Percentiles rank a stretch among this genome's conserved stretches.
Conservation (phyloP, 179 eudicot species). For the Spergularia azorica region DNA sequence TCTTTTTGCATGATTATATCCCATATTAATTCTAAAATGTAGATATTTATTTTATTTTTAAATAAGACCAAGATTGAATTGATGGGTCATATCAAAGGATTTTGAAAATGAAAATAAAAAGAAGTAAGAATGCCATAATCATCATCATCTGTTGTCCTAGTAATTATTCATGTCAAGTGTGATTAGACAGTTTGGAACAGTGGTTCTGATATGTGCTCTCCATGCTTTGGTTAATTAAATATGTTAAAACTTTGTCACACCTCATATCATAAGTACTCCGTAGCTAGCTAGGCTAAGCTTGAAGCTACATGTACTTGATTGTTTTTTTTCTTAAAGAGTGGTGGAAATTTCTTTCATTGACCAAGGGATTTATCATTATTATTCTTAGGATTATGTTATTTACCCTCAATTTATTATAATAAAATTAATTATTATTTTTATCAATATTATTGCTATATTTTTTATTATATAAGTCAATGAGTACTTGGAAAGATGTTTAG, state of each 20-base stretch:
- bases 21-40: too few relatives aligned
- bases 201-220: not conserved
- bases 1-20: too few relatives aligned
- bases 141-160: slow-evolving; percentile 16
- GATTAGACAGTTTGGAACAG: slow-evolving; percentile 32
- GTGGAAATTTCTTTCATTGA: not conserved
- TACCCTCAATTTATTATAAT: too few relatives aligned
- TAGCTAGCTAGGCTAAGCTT: slow-evolving; percentile 17
- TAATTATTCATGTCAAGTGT: slow-evolving; percentile 32
- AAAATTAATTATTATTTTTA: too few relatives aligned
- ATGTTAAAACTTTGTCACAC: not conserved
- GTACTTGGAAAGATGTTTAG: too few relatives aligned
- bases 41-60: too few relatives aligned
- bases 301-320: slow-evolving; percentile 22
- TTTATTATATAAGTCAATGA: too few relatives aligned
- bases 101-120: not conserved
- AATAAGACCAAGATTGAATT: too few relatives aligned
- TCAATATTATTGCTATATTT: too few relatives aligned
- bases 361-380: too few relatives aligned
- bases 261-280: slow-evolving; percentile 6
- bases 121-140: not conserved
- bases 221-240: slow-evolving; percentile 9
- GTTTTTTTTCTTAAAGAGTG: not conserved
- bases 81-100: not conserved
- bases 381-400: too few relatives aligned